phyloP scores from a whole-genome alignment of 2,329 filamentous ascomycete genomes.

The Trichoderma aggressivum region DNA sequence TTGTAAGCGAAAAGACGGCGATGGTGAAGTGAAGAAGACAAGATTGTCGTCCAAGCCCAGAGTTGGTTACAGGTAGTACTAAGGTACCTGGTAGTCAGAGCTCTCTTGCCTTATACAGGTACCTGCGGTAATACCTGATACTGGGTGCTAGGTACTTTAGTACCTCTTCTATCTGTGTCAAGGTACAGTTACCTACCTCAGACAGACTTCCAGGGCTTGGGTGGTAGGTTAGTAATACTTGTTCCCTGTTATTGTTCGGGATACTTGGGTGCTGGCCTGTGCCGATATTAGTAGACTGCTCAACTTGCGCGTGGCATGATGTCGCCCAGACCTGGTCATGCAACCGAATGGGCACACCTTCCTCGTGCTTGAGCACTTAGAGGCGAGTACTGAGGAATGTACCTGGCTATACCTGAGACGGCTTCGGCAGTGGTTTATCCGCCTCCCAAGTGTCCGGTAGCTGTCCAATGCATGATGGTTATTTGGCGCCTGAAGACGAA shows the following conservation, averaged over 20 bases:
- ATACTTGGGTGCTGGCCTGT: too few relatives aligned
- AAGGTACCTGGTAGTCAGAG: too few relatives aligned
- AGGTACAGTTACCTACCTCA: too few relatives aligned
- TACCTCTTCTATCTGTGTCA: too few relatives aligned
- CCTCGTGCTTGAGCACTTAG: neutral
- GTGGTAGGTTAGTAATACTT: too few relatives aligned
- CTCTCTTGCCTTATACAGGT: too few relatives aligned
- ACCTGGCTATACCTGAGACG: neutral
- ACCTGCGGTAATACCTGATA: too few relatives aligned
- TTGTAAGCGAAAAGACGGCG: neutral
- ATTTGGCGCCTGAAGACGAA: neutral
- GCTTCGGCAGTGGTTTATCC: neutral
- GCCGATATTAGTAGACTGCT: too few relatives aligned
- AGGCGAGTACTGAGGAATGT: too few relatives aligned
- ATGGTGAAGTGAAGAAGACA: neutral
- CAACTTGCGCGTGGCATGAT: neutral
- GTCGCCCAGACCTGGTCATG: neutral
- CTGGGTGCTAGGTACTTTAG: too few relatives aligned
- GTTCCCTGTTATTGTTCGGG: neutral
- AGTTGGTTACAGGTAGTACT: neutral
- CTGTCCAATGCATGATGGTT: neutral
- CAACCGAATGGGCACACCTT: neutral
- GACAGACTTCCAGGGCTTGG: too few relatives aligned
- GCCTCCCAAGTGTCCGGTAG: neutral
- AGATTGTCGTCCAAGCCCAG: neutral